Base-by-base conservation (phyloP, 768 basidiomycete species). In the Serendipita vermifera region DNA sequence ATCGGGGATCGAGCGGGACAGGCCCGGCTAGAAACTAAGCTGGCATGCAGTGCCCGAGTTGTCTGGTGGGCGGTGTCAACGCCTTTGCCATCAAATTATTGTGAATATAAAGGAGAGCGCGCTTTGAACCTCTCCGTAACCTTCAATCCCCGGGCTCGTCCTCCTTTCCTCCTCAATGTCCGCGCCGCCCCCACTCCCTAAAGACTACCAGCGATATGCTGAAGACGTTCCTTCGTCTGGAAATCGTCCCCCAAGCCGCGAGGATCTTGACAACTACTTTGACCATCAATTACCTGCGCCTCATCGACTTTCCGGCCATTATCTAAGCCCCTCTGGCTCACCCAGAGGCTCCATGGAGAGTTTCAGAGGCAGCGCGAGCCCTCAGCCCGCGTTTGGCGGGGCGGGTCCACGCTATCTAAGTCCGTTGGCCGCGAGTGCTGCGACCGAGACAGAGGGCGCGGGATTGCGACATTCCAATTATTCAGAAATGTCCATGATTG, bases 261-360 rank as follows among this genome's bases (percentile, higher is more conserved):
- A 51, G 22, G 46, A 51, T 29, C n/a, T 51, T 20, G 46, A 51
- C 46, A 51, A 51, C 27, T 51, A 51, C n/a, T 51, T 51, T 51
- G 46, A 51, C 22, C 46, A 51, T n/a, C 20, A 51, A 51, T 51
- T 51, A 31, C 46, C 46, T 7, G 20, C 46, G 5, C 46, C 46
- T 22, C 46, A 51, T 29, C 46, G 29, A 15, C 46, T 51, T 29
- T 51, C 46, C n/a, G 46, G 46, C 5, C 31, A 20, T 29, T 51
- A 51, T 51, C 46, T 51, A 15, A 22, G 20, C 9, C 46, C 46
- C n/a, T 22, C 20, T 26, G 22, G 32, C 22, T 51, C 46, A 9
- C 46, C 46, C 5, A 5, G 46, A 5, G 20, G 22, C 4, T 51
- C 46, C 20, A 15, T 51, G 20, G 46, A 51, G 6, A 26, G 27